Evolutionary conservation across 73 alveolate species (phyloP).

Genomic region (Paramecium octaurelia): DNA sequence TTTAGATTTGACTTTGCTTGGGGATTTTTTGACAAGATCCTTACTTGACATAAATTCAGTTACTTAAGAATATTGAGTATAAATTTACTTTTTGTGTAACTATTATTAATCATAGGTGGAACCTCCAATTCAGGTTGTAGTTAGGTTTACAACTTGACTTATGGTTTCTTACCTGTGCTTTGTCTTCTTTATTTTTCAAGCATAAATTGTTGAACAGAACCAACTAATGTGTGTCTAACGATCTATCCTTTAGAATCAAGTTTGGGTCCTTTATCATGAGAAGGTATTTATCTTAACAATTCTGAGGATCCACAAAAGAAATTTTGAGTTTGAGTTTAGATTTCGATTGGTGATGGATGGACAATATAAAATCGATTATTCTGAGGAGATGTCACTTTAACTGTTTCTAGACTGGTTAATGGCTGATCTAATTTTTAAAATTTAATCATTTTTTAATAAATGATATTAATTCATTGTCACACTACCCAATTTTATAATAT

Average conservation of each 20-base stretch:
- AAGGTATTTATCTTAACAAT: neutral
- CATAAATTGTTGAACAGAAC: conserved; percentile 9
- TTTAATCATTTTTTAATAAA: neutral
- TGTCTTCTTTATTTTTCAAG: neutral
- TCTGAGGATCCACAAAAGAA: neutral
- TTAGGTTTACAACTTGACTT: neutral
- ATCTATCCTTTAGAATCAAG: neutral
- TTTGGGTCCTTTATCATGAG: conserved; percentile 26
- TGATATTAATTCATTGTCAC: neutral
- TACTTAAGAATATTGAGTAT: neutral
- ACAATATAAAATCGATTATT: neutral
- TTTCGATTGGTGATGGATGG: neutral
- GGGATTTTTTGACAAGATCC: neutral
- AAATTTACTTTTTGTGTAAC: neutral
- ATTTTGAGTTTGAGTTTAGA: neutral
- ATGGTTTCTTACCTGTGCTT: neutral
- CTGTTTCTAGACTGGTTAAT: neutral
- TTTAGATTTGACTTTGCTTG: neutral
- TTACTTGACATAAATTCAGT: conserved; percentile 5
- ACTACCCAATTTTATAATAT: neutral
- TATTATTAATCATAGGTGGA: neutral
- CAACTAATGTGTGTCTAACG: neutral
- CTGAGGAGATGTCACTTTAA: neutral
- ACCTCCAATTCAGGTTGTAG: neutral
- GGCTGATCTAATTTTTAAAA: neutral